These are phyloP conservation scores for Pinus taeda DNA, from an alignment of 75 land plant genomes.

Conservation along the genomic window DNA sequence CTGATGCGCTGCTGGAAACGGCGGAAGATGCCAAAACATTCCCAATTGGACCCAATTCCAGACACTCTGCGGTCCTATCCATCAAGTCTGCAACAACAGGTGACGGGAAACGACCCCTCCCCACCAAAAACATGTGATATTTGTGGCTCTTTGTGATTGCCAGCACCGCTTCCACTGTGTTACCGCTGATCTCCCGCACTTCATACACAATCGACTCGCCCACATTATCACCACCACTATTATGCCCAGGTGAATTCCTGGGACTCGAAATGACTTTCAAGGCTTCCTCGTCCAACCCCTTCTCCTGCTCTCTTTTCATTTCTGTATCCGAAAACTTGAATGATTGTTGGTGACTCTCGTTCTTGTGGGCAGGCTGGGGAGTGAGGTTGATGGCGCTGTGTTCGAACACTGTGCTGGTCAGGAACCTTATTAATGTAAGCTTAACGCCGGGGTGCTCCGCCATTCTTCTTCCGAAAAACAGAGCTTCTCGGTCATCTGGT, in stretches of 20 bases:
- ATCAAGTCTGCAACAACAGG: not conserved
- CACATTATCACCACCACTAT: not conserved
- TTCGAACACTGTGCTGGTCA: too few relatives aligned
- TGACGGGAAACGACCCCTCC: not conserved
- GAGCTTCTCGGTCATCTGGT: too few relatives aligned
- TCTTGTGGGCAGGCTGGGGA: too few relatives aligned
- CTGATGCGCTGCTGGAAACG: slow-evolving; percentile 28
- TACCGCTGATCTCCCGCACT: not conserved
- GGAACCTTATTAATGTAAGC: too few relatives aligned
- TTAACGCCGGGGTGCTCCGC: too few relatives aligned
- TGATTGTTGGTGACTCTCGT: not conserved
- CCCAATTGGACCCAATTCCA: slow-evolving; percentile 57
- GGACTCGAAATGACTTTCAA: not conserved
- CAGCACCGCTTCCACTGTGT: not conserved
- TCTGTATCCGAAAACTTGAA: not conserved
- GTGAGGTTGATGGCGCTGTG: too few relatives aligned
- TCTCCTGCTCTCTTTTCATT: not conserved
- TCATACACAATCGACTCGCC: slow-evolving; percentile 19
- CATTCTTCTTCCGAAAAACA: too few relatives aligned
- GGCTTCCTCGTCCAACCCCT: not conserved
- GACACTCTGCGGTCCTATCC: slow-evolving; percentile 21
- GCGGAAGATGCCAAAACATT: slow-evolving; percentile 39
- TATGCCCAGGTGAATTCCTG: too few relatives aligned
- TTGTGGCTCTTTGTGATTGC: not conserved
- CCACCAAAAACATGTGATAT: not conserved